phyloP scores from a whole-genome alignment of 257 asterid genomes.

The Solanum dulcamara region DNA sequence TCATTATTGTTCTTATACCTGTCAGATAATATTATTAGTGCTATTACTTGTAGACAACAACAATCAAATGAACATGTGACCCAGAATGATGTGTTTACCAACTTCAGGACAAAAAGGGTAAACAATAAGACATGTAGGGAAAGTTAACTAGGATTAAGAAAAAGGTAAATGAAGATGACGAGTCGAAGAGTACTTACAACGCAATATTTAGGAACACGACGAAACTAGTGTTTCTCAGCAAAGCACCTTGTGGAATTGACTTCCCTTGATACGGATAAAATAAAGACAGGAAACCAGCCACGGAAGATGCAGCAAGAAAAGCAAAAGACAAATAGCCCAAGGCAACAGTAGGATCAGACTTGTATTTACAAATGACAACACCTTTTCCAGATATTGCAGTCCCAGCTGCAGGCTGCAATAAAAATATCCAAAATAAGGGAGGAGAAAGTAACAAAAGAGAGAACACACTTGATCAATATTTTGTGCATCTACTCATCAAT shows the following conservation, averaged over 20 bases:
- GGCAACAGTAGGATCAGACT: constrained; percentile 49
- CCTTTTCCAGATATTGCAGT: constrained; percentile 46
- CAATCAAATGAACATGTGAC: not conserved
- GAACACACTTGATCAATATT: not conserved
- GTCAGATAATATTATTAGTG: not conserved
- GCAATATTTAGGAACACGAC: constrained; percentile 56
- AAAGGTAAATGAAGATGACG: not conserved
- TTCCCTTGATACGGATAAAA: constrained; percentile 81
- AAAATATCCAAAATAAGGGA: not conserved
- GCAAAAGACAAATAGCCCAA: constrained; percentile 58
- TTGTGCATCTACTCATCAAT: not conserved
- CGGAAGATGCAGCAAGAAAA: constrained; percentile 40
- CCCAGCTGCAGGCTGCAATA: constrained; percentile 61
- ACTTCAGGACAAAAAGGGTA: not conserved
- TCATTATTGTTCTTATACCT: too few relatives aligned
- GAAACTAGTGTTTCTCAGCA: constrained; percentile 52
- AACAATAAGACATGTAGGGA: not conserved
- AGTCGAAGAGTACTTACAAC: constrained; percentile 36
- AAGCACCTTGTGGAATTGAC: constrained; percentile 48
- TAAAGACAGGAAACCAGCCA: constrained; percentile 48
- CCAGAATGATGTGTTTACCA: not conserved
- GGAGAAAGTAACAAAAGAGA: not conserved
- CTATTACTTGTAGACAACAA: not conserved
- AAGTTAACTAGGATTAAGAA: not conserved
- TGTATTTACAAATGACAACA: constrained; percentile 61